A percentile compares a stretch with the other conserved stretches of the same genome.
phyloP scores from a whole-genome alignment of 2,329 filamentous ascomycete species.

The Calonectria pauciramosa region DNA sequence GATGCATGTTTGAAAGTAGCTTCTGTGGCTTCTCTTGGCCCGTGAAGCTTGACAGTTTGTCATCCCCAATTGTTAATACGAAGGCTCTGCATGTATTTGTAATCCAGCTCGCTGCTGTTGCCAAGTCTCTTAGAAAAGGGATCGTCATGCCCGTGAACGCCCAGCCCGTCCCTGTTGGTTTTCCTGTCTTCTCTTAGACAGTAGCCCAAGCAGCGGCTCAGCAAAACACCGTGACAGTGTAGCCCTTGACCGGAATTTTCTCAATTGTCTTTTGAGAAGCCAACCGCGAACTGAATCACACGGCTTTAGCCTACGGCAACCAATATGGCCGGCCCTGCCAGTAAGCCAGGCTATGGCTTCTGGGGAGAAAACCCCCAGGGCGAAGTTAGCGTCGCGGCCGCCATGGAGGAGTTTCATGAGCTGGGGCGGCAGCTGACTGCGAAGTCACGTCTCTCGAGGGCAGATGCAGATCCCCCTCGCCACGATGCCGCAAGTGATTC shows the following conservation, averaged over 20 bases:
- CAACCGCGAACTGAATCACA: neutral
- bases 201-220: neutral
- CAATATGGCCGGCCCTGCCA: neutral
- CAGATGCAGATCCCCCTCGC: conserved; percentile 1
- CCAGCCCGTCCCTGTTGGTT: neutral
- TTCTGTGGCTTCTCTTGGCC: conserved; percentile 10
- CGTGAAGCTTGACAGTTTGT: conserved; percentile 6
- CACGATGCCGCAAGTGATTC: conserved; percentile 15
- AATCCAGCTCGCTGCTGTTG: conserved; percentile 4
- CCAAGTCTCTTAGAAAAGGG: neutral
- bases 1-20: conserved; percentile 3
- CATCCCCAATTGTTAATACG: conserved; percentile 10
- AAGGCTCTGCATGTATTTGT: conserved; percentile 11
- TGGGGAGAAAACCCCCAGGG: conserved; percentile 22
- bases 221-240: neutral
- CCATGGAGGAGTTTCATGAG: conserved; percentile 22
- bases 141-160: neutral
- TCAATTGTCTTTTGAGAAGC: neutral
- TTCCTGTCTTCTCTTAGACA: neutral
- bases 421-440: conserved; percentile 14
- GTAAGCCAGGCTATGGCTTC: conserved; percentile 2
- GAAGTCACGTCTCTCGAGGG: conserved; percentile 4
- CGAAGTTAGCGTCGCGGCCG: conserved; percentile 15
- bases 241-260: neutral
- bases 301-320: neutral